Conservation (phyloP, 352 stramenopile species). For the Phytophthora parvispora region DNA sequence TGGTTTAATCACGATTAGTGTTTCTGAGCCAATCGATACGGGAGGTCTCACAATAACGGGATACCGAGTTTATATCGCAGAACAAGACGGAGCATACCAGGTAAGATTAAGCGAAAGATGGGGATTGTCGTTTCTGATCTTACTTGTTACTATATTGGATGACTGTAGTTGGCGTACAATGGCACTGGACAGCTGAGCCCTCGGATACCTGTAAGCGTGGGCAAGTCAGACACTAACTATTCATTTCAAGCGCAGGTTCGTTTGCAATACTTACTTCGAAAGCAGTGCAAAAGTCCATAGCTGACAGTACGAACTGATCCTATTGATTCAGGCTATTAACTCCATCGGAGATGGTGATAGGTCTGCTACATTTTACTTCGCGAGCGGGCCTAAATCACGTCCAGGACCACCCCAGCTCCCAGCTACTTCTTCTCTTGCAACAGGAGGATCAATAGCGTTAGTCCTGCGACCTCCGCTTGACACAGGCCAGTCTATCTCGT, state of each 20-base stretch:
- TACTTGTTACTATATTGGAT: neutral
- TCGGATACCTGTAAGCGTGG: constrained; percentile 46
- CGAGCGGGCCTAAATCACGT: constrained; percentile 44
- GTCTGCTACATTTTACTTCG: constrained; percentile 40
- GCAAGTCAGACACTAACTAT: constrained; percentile 46
- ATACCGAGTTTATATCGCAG: constrained; percentile 33
- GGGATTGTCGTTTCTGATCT: neutral
- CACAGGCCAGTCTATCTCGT: constrained; percentile 26
- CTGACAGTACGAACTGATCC: neutral
- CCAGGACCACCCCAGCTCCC: constrained; percentile 54
- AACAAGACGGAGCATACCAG: constrained; percentile 10
- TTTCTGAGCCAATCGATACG: constrained; percentile 44
- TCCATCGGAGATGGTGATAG: constrained; percentile 41
- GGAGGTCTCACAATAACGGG: constrained; percentile 50
- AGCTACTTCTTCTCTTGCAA: constrained; percentile 8
- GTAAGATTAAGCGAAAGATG: neutral
- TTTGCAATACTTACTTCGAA: neutral
- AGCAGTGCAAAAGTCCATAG: neutral
- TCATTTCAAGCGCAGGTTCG: constrained; percentile 47
- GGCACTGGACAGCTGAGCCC: constrained; percentile 24
- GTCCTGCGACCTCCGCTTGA: constrained; percentile 51
- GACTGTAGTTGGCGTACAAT: constrained; percentile 39
- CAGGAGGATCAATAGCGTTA: constrained; percentile 52
- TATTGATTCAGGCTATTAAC: constrained; percentile 45
- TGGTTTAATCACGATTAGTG: constrained; percentile 48